These are phyloP conservation scores for Medicago lupulina DNA, from an alignment of 306 rosid species.

Conservation along the genomic window DNA sequence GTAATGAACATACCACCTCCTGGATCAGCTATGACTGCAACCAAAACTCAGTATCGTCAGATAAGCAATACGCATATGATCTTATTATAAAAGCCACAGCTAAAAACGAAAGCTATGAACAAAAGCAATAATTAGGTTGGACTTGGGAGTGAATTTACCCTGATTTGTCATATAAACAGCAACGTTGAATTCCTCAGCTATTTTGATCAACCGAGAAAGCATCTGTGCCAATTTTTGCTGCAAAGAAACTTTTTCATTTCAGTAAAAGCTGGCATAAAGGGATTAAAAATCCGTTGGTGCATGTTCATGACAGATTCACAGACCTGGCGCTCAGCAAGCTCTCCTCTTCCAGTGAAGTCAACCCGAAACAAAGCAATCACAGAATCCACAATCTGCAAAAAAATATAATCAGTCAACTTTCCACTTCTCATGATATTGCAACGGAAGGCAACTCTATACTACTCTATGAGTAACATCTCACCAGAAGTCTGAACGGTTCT, in stretches of 20 bases:
- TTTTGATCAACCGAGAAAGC: constrained; percentile 89
- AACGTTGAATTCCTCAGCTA: constrained; percentile 92
- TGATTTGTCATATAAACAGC: constrained; percentile 98
- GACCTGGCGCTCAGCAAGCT: constrained; percentile 98
- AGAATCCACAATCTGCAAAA: constrained; percentile 83
- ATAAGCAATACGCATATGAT: constrained; percentile 7
- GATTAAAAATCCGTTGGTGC: neutral
- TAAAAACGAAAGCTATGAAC: constrained; percentile 2
- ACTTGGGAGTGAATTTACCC: constrained; percentile 53
- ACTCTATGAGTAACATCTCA: constrained; percentile 10
- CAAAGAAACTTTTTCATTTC: constrained; percentile 41
- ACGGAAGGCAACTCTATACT: constrained; percentile 42
- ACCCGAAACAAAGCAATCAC: constrained; percentile 92
- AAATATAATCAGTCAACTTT: constrained; percentile 35
- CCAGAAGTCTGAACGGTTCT: constrained; percentile 97
- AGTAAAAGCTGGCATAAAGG: constrained; percentile 8
- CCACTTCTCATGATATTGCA: constrained; percentile 22
- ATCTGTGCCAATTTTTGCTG: constrained; percentile 97
- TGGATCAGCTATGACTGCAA: constrained; percentile 95
- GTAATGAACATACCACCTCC: constrained; percentile 92
- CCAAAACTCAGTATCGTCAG: constrained; percentile 3
- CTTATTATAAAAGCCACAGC: constrained; percentile 4
- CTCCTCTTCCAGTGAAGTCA: constrained; percentile 95
- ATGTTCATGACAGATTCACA: constrained; percentile 25
- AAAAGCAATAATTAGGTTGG: constrained; percentile 1